These are phyloP conservation scores for Macadamia integrifolia DNA, from an alignment of 164 flowering plant genomes.

Conservation along the genomic window DNA sequence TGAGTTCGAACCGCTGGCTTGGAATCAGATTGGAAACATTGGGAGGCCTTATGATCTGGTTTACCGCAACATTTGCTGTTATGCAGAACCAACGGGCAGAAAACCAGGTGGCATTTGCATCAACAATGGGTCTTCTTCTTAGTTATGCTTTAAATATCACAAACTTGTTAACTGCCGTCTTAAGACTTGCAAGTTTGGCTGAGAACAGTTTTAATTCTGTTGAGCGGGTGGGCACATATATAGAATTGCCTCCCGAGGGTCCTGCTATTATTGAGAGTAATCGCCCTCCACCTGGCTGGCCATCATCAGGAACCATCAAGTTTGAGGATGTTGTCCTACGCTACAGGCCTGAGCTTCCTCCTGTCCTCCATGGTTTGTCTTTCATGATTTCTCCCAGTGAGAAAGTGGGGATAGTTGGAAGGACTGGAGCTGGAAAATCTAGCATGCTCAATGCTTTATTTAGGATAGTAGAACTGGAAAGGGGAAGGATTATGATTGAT, in stretches of 20 bases:
- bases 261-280: conserved; percentile 63
- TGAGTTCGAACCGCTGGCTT: conserved; percentile 95
- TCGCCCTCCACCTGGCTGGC: conserved; percentile 99
- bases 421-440: conserved; percentile 99
- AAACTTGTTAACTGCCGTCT: conserved; percentile 66
- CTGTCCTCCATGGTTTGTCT: conserved; percentile 87
- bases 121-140: conserved; percentile 98
- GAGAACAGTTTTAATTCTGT: conserved; percentile 96
- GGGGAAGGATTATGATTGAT: conserved; percentile 84
- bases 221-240: conserved; percentile 77
- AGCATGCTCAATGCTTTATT: conserved; percentile 97
- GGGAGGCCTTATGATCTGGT: conserved; percentile 98
- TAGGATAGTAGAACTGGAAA: conserved; percentile 90
- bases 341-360: conserved; percentile 96
- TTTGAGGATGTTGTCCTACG: conserved; percentile 90
- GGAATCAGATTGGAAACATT: conserved; percentile 79
- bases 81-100: conserved; percentile 88
- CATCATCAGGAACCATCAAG: conserved; percentile 73
- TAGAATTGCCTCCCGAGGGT: conserved; percentile 93
- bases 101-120: conserved; percentile 88
- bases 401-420: conserved; percentile 94
- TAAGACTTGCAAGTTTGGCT: conserved; percentile 89
- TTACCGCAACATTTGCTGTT: conserved; percentile 95
- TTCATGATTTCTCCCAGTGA: conserved; percentile 75
- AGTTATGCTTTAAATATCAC: conserved; percentile 92